Evolutionary conservation across 2,329 filamentous ascomycete genomes (phyloP).

Genomic region (Pezicula rhizophila): DNA sequence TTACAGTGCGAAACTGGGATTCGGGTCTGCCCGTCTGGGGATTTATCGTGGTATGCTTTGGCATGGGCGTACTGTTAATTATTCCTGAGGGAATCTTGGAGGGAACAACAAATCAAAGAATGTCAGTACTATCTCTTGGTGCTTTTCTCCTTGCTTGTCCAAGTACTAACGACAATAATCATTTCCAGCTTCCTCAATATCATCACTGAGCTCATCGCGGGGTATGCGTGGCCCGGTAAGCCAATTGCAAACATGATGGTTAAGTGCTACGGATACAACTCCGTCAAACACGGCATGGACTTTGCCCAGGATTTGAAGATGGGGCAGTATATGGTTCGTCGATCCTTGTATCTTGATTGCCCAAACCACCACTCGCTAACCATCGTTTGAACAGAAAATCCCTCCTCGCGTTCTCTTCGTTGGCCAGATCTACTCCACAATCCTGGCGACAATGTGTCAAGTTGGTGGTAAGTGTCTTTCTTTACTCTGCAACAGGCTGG

Average conservation of each 20-base stretch:
- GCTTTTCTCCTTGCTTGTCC: background rate
- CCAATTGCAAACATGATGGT: constrained; percentile 73
- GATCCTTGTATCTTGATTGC: background rate
- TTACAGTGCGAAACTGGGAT: constrained; percentile 6
- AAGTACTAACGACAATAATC: background rate
- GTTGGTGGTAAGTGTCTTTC: constrained; percentile 22
- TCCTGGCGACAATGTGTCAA: constrained; percentile 27
- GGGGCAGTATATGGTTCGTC: constrained; percentile 55
- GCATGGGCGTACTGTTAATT: constrained; percentile 46
- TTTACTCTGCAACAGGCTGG: background rate
- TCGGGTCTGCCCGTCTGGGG: constrained; percentile 11
- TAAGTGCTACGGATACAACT: constrained; percentile 66
- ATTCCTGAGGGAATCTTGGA: constrained; percentile 64
- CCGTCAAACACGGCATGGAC: constrained; percentile 38
- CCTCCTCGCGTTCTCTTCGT: constrained; percentile 25
- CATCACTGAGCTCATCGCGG: constrained; percentile 65
- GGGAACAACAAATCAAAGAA: constrained; percentile 51
- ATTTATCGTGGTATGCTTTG: constrained; percentile 10
- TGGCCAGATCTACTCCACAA: constrained; percentile 28
- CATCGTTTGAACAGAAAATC: constrained; percentile 3
- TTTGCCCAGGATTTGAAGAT: constrained; percentile 39
- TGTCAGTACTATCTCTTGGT: constrained; percentile 2
- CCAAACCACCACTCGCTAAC: background rate
- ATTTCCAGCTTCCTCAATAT: constrained; percentile 51
- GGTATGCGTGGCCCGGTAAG: constrained; percentile 60